Percentiles rank a stretch among this genome's conserved stretches.
These are phyloP conservation scores for Sechiopsis laciniata DNA, from an alignment of 306 rosid species.

Conservation along the genomic window DNA sequence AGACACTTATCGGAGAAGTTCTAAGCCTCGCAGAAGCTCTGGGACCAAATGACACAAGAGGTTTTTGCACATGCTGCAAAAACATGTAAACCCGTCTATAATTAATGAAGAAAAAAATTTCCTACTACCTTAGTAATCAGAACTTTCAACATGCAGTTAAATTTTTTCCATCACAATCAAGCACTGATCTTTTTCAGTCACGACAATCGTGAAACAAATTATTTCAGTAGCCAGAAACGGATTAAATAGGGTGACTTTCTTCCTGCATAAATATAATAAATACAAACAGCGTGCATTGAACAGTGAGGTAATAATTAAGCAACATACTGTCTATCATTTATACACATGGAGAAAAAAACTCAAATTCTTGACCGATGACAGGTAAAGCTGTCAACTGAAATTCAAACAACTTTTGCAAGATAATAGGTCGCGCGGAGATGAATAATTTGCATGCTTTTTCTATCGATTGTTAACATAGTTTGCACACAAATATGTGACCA, in stretches of 20 bases:
- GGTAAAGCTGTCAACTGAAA: neutral
- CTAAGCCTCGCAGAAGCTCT: slow-evolving; percentile 77
- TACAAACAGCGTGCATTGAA: neutral
- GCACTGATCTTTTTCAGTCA: neutral
- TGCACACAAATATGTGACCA: neutral
- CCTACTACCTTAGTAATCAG: neutral
- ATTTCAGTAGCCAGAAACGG: neutral
- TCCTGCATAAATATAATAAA: neutral
- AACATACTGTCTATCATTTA: neutral
- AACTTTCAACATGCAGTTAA: slow-evolving; percentile 7
- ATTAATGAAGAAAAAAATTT: neutral
- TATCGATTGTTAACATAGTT: neutral
- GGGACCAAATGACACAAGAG: slow-evolving; percentile 88
- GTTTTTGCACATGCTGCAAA: slow-evolving; percentile 90
- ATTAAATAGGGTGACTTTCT: neutral
- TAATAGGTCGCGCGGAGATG: neutral
- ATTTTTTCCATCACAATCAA: neutral
- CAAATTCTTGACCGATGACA: neutral
- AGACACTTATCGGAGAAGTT: slow-evolving; percentile 70
- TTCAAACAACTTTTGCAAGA: neutral
- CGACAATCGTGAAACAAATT: neutral
- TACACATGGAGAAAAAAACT: neutral
- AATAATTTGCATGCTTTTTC: neutral
- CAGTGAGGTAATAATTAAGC: neutral
- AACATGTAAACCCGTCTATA: neutral